Evolutionary conservation across 768 basidiomycete genomes (phyloP).

Genomic region (Pulveroboletus sp.): DNA sequence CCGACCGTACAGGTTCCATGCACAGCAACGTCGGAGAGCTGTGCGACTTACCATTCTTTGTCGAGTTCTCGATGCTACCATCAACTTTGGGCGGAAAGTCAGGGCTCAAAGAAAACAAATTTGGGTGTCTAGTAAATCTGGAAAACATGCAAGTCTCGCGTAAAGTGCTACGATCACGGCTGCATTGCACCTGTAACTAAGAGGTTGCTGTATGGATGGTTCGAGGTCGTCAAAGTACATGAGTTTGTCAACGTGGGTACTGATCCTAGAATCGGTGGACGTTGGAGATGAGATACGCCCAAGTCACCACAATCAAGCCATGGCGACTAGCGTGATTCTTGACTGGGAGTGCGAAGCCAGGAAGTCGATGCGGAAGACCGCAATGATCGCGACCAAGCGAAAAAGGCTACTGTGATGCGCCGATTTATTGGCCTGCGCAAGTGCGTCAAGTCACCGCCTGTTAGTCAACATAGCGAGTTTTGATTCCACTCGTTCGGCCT

Average conservation of each 20-base stretch:
- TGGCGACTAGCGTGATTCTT: constrained; percentile 14
- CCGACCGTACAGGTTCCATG: too few species aligned
- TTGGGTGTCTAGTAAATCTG: neutral
- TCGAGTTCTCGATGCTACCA: neutral
- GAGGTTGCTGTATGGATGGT: constrained; percentile 6
- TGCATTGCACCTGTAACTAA: constrained; percentile 6
- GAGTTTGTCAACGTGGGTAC: constrained; percentile 18
- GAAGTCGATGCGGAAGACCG: constrained; percentile 18
- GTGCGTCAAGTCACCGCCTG: constrained; percentile 13
- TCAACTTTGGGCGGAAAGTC: neutral
- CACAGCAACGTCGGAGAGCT: neutral
- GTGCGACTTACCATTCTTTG: neutral
- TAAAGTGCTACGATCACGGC: constrained; percentile 7
- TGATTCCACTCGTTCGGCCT: constrained; percentile 62
- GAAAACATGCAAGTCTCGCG: constrained; percentile 2
- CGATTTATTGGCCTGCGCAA: constrained; percentile 12
- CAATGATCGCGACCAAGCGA: constrained; percentile 20
- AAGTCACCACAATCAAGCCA: constrained; percentile 13
- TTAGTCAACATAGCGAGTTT: constrained; percentile 73
- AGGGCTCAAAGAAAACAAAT: neutral
- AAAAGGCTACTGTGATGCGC: constrained; percentile 19
- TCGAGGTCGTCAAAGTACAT: constrained; percentile 25
- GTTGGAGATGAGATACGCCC: constrained; percentile 9
- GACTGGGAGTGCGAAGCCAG: constrained; percentile 17
- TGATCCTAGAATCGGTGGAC: constrained; percentile 13